Percentiles rank a stretch among this genome's conserved stretches.
phyloP scores from a whole-genome alignment of 2,329 filamentous ascomycete genomes.

The Alternaria panax region DNA sequence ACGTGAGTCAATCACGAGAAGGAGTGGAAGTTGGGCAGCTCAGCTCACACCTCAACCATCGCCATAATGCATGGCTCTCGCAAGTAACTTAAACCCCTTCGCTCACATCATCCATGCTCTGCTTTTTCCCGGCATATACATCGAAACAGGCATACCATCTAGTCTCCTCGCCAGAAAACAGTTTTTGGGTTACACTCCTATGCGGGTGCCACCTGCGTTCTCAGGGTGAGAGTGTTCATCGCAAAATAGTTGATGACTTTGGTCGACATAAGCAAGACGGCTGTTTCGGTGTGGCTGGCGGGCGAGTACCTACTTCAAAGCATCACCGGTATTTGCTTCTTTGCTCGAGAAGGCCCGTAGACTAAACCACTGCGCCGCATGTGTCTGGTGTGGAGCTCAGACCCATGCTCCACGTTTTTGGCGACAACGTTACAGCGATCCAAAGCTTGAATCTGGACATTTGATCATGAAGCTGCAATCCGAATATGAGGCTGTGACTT shows the following conservation, averaged over 20 bases:
- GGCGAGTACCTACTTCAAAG: slow-evolving; percentile 2
- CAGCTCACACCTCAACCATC: slow-evolving; percentile 6
- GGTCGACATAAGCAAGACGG: slow-evolving; percentile 1
- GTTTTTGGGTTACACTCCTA: neutral
- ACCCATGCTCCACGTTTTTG: neutral
- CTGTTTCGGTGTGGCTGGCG: slow-evolving; percentile 4
- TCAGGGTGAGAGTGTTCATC: neutral
- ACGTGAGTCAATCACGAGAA: slow-evolving; percentile 6
- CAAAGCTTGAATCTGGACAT: neutral
- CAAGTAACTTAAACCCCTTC: slow-evolving; percentile 1
- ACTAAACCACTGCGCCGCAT: neutral
- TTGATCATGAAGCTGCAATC: neutral
- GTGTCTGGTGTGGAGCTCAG: neutral
- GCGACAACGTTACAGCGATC: neutral
- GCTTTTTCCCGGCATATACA: slow-evolving; percentile 1
- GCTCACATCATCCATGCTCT: neutral
- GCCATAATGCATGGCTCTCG: slow-evolving; percentile 3
- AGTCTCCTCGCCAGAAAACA: neutral
- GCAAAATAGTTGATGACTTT: neutral
- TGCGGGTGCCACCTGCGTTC: neutral
- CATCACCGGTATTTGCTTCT: neutral
- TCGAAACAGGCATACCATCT: neutral
- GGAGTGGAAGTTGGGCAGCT: slow-evolving; percentile 7
- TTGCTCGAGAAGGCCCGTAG: slow-evolving; percentile 1
- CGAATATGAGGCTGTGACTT: neutral